Evolutionary conservation across 2,329 filamentous ascomycete species (phyloP).

Genomic region (Diatrype stigma): DNA sequence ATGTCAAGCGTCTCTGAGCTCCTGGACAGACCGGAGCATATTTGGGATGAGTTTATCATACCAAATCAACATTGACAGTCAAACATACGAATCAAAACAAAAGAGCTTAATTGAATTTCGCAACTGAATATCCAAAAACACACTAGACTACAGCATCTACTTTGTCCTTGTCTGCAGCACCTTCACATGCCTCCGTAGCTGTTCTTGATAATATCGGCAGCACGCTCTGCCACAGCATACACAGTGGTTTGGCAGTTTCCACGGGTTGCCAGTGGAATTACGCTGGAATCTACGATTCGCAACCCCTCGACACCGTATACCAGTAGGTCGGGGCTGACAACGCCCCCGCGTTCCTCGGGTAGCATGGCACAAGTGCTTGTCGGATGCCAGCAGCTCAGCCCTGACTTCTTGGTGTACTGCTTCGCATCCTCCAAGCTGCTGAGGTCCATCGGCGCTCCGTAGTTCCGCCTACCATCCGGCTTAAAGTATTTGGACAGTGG

Average conservation of each 20-base stretch:
- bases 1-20: no score
- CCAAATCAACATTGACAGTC: no score
- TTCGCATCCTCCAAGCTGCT: slow-evolving; percentile 19
- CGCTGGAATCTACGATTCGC: slow-evolving; percentile 5
- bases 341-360: slow-evolving; percentile 6
- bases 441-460: slow-evolving; percentile 8
- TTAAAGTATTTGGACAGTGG: slow-evolving; percentile 30
- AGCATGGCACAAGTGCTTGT: slow-evolving; percentile 11
- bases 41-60: no score
- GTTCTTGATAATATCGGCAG: slow-evolving; percentile 5
- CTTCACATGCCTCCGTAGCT: no score
- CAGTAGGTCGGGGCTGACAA: slow-evolving; percentile 1
- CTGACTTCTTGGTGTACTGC: slow-evolving; percentile 6
- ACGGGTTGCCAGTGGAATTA: slow-evolving; percentile 5
- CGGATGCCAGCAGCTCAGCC: slow-evolving; percentile 5
- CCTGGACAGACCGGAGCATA: no score
- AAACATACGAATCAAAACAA: no score
- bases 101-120: no score
- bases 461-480: slow-evolving; percentile 18
- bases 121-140: no score
- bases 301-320: slow-evolving; percentile 9
- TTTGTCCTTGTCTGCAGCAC: no score
- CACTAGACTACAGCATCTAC: no score
- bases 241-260: slow-evolving; percentile 4
- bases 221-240: slow-evolving; percentile 6